Percentiles rank a stretch among this genome's conserved stretches.
These are phyloP conservation scores for Chlamydomonas reinhardtii DNA, from an alignment of 163 green algal genomes.

Conservation along the genomic window DNA sequence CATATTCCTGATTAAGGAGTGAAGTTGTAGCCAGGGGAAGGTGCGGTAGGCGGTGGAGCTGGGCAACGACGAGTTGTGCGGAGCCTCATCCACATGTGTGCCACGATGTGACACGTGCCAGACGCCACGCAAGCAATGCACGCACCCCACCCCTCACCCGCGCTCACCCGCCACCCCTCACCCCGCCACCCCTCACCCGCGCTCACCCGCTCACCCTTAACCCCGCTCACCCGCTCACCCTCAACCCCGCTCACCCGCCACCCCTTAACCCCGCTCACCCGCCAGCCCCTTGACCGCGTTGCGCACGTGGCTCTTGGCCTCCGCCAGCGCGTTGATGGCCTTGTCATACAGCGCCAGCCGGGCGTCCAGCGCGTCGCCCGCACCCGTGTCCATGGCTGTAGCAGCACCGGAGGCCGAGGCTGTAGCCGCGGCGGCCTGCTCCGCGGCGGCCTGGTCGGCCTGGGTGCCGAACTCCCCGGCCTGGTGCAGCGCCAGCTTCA, in stretches of 20 bases:
- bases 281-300: slow-evolving; percentile 50
- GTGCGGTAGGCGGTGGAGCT: no score
- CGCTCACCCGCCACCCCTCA: no score
- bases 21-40: no score
- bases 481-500: slow-evolving; percentile 60
- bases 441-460: slow-evolving; percentile 35
- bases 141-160: no score
- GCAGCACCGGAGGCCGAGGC: no score
- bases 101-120: no score
- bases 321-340: slow-evolving; percentile 65
- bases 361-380: slow-evolving; percentile 45
- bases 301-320: slow-evolving; percentile 50
- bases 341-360: slow-evolving; percentile 62
- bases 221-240: no score
- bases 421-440: not conserved
- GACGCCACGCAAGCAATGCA: no score
- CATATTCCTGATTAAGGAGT: no score
- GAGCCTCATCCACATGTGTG: no score
- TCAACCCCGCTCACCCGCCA: not conserved
- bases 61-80: no score
- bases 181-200: no score
- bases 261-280: slow-evolving; percentile 10
- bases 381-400: slow-evolving; percentile 15
- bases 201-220: not conserved
- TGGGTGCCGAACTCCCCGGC: slow-evolving; percentile 50